Evolutionary conservation across 2,329 filamentous ascomycete species (phyloP).

Genomic region (Pyrenophora tritici-repentis): DNA sequence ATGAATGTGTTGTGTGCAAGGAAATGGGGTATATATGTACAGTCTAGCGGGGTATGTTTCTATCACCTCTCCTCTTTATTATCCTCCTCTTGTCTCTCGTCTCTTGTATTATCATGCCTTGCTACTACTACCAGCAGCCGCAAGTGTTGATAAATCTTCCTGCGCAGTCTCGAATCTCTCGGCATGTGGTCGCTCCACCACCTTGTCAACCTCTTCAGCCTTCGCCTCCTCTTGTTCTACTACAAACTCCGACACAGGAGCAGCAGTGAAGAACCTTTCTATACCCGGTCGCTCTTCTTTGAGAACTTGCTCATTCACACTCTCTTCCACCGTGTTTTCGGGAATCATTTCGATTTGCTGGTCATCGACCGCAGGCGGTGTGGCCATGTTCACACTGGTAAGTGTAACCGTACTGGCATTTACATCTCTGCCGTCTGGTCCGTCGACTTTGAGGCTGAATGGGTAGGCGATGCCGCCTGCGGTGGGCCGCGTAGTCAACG

Average conservation of each 20-base stretch:
- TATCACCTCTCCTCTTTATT: too few relatives aligned
- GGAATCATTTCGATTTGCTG: constrained; percentile 20
- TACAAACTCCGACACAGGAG: constrained; percentile 33
- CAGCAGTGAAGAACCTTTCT: constrained; percentile 61
- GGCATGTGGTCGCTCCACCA: constrained; percentile 40
- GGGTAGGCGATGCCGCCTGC: constrained; percentile 73
- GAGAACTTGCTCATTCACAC: constrained; percentile 13
- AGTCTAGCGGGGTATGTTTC: too few relatives aligned
- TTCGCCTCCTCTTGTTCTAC: neutral
- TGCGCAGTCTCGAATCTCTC: constrained; percentile 63
- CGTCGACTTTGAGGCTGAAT: constrained; percentile 66
- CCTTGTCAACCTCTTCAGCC: neutral
- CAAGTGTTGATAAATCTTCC: constrained; percentile 27
- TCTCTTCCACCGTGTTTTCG: constrained; percentile 4
- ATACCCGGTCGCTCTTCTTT: constrained; percentile 35
- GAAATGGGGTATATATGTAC: too few relatives aligned
- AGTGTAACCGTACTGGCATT: constrained; percentile 75
- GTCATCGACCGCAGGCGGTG: constrained; percentile 26
- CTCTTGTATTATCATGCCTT: too few relatives aligned
- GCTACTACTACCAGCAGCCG: neutral
- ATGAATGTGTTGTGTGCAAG: too few relatives aligned
- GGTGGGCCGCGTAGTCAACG: constrained; percentile 66
- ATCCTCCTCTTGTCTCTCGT: too few relatives aligned
- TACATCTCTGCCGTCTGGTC: constrained; percentile 50
- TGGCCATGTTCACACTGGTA: constrained; percentile 41